A percentile compares a stretch with the other conserved stretches of the same genome.
These are phyloP conservation scores for Blastomyces percursus DNA, from an alignment of 2,329 filamentous ascomycete species.

Conservation along the genomic window DNA sequence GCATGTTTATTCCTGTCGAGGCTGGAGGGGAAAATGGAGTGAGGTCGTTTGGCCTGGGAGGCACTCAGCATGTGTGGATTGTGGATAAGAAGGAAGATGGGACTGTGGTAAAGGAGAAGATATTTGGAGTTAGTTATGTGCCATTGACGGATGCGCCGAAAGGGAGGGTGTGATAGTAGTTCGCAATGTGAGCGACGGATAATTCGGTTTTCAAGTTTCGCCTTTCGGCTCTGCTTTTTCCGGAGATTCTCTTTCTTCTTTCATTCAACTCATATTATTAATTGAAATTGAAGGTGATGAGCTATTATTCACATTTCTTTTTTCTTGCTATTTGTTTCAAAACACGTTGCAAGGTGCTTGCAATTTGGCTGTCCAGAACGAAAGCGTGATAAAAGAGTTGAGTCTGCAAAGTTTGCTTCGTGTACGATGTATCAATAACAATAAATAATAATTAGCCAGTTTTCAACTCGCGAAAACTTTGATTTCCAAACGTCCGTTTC, in stretches of 20 bases:
- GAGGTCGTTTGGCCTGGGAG: slow-evolving; percentile 18
- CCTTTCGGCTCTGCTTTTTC: neutral
- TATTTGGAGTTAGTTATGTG: slow-evolving; percentile 54
- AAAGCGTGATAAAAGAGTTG: neutral
- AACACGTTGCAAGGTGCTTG: too few species aligned
- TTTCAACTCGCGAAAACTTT: neutral
- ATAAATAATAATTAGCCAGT: neutral
- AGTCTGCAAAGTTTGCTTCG: neutral
- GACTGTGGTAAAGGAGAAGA: slow-evolving; percentile 43
- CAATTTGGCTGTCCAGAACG: too few species aligned
- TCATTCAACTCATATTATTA: neutral
- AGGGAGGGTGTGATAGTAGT: neutral
- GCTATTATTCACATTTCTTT: neutral
- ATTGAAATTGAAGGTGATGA: neutral
- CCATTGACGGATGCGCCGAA: slow-evolving; percentile 50
- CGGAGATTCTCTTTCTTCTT: neutral
- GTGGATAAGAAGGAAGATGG: slow-evolving; percentile 53
- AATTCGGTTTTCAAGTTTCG: neutral
- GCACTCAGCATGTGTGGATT: slow-evolving; percentile 49
- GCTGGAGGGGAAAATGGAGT: slow-evolving; percentile 27
- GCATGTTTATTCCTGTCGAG: slow-evolving; percentile 56
- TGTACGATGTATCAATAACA: neutral
- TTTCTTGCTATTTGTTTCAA: too few species aligned
- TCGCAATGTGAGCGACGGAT: neutral
- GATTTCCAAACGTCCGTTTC: neutral